Percentiles rank a stretch among this genome's conserved stretches.
These are phyloP conservation scores for Chlamydomonas schloesseri DNA, from an alignment of 139 green algal species.

Conservation along the genomic window DNA sequence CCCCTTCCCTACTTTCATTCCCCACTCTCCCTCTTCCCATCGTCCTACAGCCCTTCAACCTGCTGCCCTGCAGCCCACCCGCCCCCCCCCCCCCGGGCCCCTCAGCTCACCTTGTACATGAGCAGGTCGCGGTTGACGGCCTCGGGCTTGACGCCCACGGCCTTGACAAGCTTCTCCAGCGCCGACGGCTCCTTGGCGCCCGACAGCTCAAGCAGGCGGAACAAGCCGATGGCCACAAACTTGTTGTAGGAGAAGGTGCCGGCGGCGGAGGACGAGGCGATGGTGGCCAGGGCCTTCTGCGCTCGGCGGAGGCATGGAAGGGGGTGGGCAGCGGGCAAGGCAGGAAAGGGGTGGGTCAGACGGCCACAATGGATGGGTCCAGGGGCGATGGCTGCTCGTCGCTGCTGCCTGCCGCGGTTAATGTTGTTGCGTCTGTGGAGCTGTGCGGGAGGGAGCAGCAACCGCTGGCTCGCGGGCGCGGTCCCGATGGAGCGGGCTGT, in stretches of 20 bases:
- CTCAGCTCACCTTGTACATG: slow-evolving; percentile 82
- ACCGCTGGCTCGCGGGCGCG: too few species aligned
- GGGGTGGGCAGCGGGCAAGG: neutral
- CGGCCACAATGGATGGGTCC: too few species aligned
- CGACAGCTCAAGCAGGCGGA: slow-evolving; percentile 90
- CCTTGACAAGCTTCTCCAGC: slow-evolving; percentile 80
- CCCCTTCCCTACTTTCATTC: too few species aligned
- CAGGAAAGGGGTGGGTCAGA: neutral
- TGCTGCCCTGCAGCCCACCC: too few species aligned
- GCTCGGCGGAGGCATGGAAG: neutral
- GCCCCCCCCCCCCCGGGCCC: neutral
- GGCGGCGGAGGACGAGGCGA: slow-evolving; percentile 62
- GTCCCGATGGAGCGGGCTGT: too few species aligned
- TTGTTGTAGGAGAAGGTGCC: slow-evolving; percentile 89
- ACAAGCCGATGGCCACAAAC: slow-evolving; percentile 95
- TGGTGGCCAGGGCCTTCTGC: slow-evolving; percentile 75
- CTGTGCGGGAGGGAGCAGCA: too few species aligned
- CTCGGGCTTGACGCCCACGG: slow-evolving; percentile 78
- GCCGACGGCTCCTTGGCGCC: slow-evolving; percentile 91
- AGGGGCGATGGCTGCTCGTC: too few species aligned
- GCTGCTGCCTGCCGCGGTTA: too few species aligned
- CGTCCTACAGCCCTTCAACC: too few species aligned
- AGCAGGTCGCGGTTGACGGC: slow-evolving; percentile 89
- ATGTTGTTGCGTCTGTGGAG: too few species aligned
- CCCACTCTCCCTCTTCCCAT: too few species aligned